A percentile compares a stretch with the other conserved stretches of the same genome.
Conservation (phyloP, 495 filamentous ascomycete species). For the Penicillium pulvis region DNA sequence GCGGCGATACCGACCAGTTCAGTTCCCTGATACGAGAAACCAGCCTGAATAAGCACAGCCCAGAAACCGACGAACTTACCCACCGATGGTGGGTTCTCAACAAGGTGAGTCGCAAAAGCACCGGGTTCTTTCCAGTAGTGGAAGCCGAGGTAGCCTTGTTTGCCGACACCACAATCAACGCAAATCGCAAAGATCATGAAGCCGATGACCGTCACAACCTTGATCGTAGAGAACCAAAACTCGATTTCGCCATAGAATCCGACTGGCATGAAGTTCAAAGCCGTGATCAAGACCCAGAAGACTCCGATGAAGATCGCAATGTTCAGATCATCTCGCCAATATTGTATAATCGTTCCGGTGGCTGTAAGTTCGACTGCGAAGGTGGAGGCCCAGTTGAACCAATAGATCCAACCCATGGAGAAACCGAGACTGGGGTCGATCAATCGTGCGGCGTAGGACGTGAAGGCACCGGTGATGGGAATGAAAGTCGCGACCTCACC, state of each 20-base stretch:
- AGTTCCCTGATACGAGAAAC: constrained; percentile 64
- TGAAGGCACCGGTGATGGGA: constrained; percentile 69
- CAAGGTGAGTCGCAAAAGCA: constrained; percentile 58
- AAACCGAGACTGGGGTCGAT: constrained; percentile 69
- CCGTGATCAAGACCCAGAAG: constrained; percentile 63
- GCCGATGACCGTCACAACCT: constrained; percentile 58
- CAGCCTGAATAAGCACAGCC: constrained; percentile 49
- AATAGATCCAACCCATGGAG: constrained; percentile 71
- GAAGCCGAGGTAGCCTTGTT: constrained; percentile 55
- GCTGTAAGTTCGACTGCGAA: constrained; percentile 68
- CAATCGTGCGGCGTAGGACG: constrained; percentile 66
- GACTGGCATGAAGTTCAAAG: constrained; percentile 59
- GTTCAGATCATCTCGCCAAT: constrained; percentile 60
- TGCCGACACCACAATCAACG: constrained; percentile 58
- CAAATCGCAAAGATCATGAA: constrained; percentile 61
- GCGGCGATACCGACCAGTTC: constrained; percentile 67
- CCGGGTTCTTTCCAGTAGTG: constrained; percentile 64
- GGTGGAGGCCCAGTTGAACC: constrained; percentile 55
- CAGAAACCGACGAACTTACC: constrained; percentile 43
- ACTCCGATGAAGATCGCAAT: constrained; percentile 65
- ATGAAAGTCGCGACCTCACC: constrained; percentile 73
- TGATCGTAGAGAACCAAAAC: constrained; percentile 60
- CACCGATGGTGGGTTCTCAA: constrained; percentile 56
- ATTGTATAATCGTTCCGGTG: constrained; percentile 65
- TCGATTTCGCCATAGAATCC: constrained; percentile 55